Base-by-base conservation (phyloP, 257 asterid genomes). In the Gentiana macrophylla region DNA sequence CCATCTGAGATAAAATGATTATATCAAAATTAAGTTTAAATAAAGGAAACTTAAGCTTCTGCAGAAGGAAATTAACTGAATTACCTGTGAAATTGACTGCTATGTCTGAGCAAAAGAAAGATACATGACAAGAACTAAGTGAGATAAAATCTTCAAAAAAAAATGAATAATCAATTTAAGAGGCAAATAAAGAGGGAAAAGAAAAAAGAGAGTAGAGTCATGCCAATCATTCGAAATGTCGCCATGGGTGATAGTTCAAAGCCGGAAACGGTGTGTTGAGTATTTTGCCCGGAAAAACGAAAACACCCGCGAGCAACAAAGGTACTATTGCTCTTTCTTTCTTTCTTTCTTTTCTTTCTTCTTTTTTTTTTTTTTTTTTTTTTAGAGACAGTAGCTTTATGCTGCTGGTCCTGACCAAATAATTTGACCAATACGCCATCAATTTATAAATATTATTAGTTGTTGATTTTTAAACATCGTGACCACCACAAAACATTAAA, bases 41-140 rank as follows among this genome's bases (percentile, higher is more conserved):
- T 46, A 35, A 2, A 8, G 24, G 8, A 8, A 52, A 13, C 12
- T 32, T 5, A 10, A 0, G 13, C 3, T 11, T 1, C 2, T 33
- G n/a, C 15, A 37, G 38, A 32, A 9, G 43, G 4, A 55, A 57
- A 52, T 15, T 48, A 13, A 52, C 53, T 36, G 46, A 35, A 34
- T 48, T 50, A 90, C 98, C 98, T 70, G 98, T 91, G 71, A 91
- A 81, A 67, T 91, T 91, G 59, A 85, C 98, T 61, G 97, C 97
- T 67, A 87, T 83, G 64, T 91, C 98, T 91, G 93, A 61, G 65
- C 44, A 37, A 45, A 53, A 41, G 24, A 52, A 55, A 52, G 50
- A 59, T n/a, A 49, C 10, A 66, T 45, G 51, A 58, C 11, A 53
- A 59, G 13, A 35, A 12, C 32, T 3, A 55, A 54, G 34, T 15